Percentiles rank a stretch among this genome's conserved stretches.
Conservation (phyloP, 1,284 basidiomycete genomes). For the Apiotrichum sp. region DNA sequence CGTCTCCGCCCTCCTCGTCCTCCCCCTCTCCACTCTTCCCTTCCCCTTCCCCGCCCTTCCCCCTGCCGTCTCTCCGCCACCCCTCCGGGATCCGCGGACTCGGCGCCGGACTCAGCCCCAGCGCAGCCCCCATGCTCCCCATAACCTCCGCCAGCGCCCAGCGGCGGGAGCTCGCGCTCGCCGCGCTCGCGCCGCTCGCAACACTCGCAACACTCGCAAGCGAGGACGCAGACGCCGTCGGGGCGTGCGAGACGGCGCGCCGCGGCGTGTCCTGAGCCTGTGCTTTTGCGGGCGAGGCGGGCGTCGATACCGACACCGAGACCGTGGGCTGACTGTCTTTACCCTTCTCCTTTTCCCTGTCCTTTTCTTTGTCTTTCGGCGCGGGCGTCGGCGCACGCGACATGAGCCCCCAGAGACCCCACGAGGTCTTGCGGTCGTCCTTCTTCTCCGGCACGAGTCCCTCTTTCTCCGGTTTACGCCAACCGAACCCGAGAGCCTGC, state of each 20-base stretch:
- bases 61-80: not conserved
- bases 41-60: not conserved
- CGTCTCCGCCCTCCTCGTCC: not conserved
- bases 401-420: not conserved
- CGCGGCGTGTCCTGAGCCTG: not conserved
- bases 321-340: too few relatives aligned
- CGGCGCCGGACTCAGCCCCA: constrained; percentile 21
- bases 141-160: constrained; percentile 17
- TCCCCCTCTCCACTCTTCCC: not conserved
- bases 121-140: constrained; percentile 28
- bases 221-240: not conserved
- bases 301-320: not conserved
- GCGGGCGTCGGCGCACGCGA: too few relatives aligned
- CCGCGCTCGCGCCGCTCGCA: too few relatives aligned
- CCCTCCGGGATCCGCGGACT: not conserved
- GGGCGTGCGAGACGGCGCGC: not conserved
- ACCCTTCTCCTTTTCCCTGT: too few relatives aligned
- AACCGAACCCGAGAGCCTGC: constrained; percentile 23
- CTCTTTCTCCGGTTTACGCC: not conserved
- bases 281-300: not conserved
- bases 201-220: too few relatives aligned
- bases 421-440: not conserved
- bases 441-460: not conserved
- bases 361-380: too few relatives aligned
- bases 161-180: too few relatives aligned